These are phyloP conservation scores for Fusarium sp. DNA, from an alignment of 2,329 filamentous ascomycete species.

Conservation along the genomic window DNA sequence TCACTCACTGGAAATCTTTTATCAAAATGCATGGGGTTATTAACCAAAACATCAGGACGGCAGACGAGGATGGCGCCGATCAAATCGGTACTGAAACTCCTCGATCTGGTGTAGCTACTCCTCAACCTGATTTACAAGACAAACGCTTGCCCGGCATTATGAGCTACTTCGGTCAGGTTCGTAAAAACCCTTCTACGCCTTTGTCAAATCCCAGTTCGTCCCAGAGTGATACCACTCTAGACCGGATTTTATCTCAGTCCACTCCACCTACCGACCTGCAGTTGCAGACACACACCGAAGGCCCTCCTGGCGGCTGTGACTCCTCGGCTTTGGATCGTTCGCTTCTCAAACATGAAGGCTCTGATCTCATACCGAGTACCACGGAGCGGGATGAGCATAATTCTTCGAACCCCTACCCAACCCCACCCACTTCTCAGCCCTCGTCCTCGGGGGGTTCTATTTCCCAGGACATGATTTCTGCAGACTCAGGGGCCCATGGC, in stretches of 20 bases:
- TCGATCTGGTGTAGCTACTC: conserved; percentile 91
- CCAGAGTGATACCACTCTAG: conserved; percentile 50
- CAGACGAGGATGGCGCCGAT: conserved; percentile 79
- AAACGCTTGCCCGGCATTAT: conserved; percentile 96
- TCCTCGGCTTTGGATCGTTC: conserved; percentile 37
- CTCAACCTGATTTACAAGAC: conserved; percentile 92
- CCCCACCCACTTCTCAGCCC: conserved; percentile 67
- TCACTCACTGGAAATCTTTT: conserved; percentile 48
- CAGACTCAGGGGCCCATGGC: conserved; percentile 43
- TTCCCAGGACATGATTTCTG: conserved; percentile 47
- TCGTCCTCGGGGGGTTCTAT: conserved; percentile 55
- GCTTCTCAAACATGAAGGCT: conserved; percentile 46
- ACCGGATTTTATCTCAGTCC: conserved; percentile 45
- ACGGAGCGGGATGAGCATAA: conserved; percentile 42
- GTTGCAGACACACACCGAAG: conserved; percentile 47
- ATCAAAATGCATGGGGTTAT: conserved; percentile 62
- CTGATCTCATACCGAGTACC: conserved; percentile 40
- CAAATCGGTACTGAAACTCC: conserved; percentile 88
- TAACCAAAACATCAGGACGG: conserved; percentile 66
- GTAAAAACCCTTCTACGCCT: conserved; percentile 78
- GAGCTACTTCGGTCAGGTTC: conserved; percentile 99
- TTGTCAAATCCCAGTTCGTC: conserved; percentile 56
- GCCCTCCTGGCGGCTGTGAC: conserved; percentile 42
- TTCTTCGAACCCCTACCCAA: conserved; percentile 62
- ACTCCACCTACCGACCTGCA: conserved; percentile 51